Evolutionary conservation across 2,329 filamentous ascomycete genomes (phyloP).

Genomic region (Onygenales sp.): DNA sequence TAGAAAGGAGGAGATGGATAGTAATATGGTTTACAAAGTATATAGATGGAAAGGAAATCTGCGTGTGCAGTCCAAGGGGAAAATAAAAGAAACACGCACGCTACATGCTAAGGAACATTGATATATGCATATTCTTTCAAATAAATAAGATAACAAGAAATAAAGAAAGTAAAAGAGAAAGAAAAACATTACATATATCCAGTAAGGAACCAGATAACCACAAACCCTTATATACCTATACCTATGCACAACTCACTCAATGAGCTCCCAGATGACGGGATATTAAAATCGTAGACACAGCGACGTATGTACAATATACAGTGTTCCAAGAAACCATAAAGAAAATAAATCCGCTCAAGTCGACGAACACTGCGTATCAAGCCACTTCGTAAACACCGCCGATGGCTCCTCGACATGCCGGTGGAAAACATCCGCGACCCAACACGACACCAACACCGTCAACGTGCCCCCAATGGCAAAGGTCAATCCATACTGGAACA

Average conservation of each 20-base stretch:
- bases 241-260: not conserved
- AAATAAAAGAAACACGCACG: not conserved
- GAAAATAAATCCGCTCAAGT: not conserved
- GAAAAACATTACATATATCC: not conserved
- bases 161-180: not conserved
- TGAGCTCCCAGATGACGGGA: not conserved
- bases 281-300: not conserved
- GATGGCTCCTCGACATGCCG: conserved; percentile 44
- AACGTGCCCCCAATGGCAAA: conserved; percentile 31
- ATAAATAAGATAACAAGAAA: not conserved
- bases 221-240: not conserved
- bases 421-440: conserved; percentile 52
- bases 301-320: not conserved
- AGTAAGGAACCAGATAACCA: not conserved
- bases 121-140: not conserved
- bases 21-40: no score
- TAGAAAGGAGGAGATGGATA: no score
- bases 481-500: conserved; percentile 30
- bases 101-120: not conserved
- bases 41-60: no score
- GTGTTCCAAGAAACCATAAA: not conserved
- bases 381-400: conserved; percentile 41
- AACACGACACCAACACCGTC: conserved; percentile 37
- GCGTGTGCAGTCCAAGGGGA: not conserved
- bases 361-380: conserved; percentile 25